Conservation (phyloP, 257 asterid species). For the Forsythia suspensa region DNA sequence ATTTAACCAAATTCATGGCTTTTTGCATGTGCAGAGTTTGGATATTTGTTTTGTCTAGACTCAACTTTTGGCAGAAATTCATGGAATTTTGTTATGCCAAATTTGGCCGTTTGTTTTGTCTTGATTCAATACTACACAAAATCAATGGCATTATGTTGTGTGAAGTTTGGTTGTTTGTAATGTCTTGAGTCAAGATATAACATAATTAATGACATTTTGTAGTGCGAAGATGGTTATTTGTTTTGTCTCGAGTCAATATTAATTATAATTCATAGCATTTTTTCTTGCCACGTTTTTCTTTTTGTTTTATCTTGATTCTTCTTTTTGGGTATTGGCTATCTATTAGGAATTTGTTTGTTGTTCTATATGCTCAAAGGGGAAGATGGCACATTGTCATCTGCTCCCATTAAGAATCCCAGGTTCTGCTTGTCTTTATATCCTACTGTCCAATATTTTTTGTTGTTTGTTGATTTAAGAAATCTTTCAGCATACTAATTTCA, state of each 20-base stretch:
- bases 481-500: neutral
- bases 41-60: neutral
- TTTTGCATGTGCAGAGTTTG: neutral
- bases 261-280: neutral
- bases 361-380: neutral
- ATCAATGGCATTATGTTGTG: neutral
- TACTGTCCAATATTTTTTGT: neutral
- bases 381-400: neutral
- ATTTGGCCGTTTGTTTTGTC: neutral
- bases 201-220: neutral
- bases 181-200: neutral
- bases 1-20: neutral
- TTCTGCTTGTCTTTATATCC: neutral
- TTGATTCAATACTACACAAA: neutral
- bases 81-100: neutral
- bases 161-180: neutral
- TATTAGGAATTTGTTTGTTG: neutral
- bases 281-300: neutral
- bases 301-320: neutral
- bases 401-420: neutral
- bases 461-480: neutral
- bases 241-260: neutral
- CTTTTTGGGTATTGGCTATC: neutral
- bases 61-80: neutral
- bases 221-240: neutral